Evolutionary conservation across 495 filamentous ascomycete species (phyloP), one percentile per base, ranked within the genome.

Genomic region (Penicillium ochrochloron): DNA sequence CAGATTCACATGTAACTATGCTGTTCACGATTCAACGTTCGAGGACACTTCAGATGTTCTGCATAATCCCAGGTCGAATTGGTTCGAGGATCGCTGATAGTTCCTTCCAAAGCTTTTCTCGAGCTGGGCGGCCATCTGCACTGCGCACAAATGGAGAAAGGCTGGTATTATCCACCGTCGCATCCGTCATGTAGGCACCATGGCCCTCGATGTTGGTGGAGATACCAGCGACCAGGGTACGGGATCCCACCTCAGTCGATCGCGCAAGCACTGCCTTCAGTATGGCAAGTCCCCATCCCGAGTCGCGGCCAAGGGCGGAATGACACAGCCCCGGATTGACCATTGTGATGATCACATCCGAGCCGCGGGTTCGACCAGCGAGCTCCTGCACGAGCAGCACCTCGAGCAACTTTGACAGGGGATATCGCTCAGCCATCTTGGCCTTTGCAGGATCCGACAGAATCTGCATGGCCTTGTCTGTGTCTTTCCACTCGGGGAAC

Each of bases 31-130:
- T 50, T 25, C 12, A 3, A 44, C 23, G 2, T 23, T 25, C 23
- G 11, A 17, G 5, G 25, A 31, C 6, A 6, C 25, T 59, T 60
- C 39, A 61, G 19, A 61, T 35, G 60, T 52, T 61, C 60, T 67
- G 59, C 61, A 74, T 77, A 17, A 84, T 74, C 3, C 82, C 81
- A 10, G 82, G 81, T 31, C 69, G 62, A 23, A 85, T 72, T 35
- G 68, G 77, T 63, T 84, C 83, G 42, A 87, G 33, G 52, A 87
- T 83, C 25, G 60, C 64, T 17, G 71, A 70, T 10, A 88, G 33
- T 73, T 89, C 84, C n/a, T 63, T 62, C 78, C 86, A 84, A 9
- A 90, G 75, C 69, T 75, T 77, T 68, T 78, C 73, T 55, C 87
- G 78, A 41, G 80, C 78, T 56, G 80, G 55, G 6, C 58, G 41